phyloP scores from a whole-genome alignment of 768 basidiomycete genomes.

The Suillus hirtellus region DNA sequence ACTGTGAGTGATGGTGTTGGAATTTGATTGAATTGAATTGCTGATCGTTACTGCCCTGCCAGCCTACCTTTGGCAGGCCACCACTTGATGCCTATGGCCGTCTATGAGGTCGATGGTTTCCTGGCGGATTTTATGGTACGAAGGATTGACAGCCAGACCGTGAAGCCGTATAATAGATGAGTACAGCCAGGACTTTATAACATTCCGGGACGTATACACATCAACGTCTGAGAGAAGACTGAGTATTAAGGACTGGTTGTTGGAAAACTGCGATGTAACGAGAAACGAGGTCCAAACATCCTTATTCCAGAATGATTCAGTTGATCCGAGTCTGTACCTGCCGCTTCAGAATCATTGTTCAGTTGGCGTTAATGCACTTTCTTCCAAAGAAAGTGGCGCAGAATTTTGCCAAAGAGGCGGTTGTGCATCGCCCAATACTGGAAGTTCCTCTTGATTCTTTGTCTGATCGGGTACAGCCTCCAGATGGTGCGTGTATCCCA shows the following conservation, averaged over 20 bases:
- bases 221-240: neutral
- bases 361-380: neutral
- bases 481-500: constrained; percentile 5
- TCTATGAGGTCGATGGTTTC: constrained; percentile 7
- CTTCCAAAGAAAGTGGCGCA: neutral
- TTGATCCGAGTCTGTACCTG: neutral
- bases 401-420: neutral
- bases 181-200: neutral
- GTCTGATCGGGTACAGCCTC: neutral
- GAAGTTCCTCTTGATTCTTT: neutral
- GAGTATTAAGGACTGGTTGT: neutral
- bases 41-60: neutral
- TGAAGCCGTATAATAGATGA: neutral
- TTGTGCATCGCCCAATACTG: neutral
- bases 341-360: neutral
- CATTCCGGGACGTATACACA: neutral
- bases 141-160: neutral
- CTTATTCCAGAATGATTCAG: neutral
- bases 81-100: constrained; percentile 31
- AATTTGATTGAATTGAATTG: neutral
- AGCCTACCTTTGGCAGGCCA: constrained; percentile 31
- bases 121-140: neutral
- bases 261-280: neutral
- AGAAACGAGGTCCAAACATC: neutral
- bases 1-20: constrained; percentile 24